Base-by-base conservation (phyloP, 768 basidiomycete genomes). In the Dioszegia aurantiaca region DNA sequence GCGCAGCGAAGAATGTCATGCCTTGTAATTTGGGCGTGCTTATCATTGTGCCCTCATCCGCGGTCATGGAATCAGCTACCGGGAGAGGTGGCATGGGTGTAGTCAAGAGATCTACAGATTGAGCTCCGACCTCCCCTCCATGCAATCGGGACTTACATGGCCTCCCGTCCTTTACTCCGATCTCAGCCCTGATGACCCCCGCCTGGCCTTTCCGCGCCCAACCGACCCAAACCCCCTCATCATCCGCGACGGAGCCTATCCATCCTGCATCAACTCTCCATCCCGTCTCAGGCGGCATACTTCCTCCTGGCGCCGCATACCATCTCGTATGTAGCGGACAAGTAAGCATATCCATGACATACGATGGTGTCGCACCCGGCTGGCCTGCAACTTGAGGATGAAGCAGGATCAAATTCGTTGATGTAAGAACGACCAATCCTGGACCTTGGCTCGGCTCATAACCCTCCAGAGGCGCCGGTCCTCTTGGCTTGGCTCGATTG, bases 211-310 rank as follows among this genome's bases (percentile, higher is more conserved):
- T 57, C 26, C 44, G 21, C 12, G 41, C 64, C 56, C 59, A 64
- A 3, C 63, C 70, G 1, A 63, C 55, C 70, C 70, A 72, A 21
- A 69, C 63, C 5, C 56, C 65, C 24, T 62, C 39, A 44, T 63
- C 57, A 4, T 55, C 59, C 4, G 26, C 42, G 6, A 64, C 58
- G 21, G 56, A 27, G 0, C 62, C 66, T 36, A 67, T 56, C 70
- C 70, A 72, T 1, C 68, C 70, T 40, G 30, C 39, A 8, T 30
- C 36, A 10, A 61, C 46, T 21, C 30, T 58, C 49, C 55, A 44
- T 6, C 58, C 59, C 19, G 39, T 47, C 23, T 60, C 62, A 11
- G 43, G 33, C 14, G 55, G 51, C 26, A 60, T 28, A 12, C 23
- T 40, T 17, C 54, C 63, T n/a, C 42, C 56, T 1, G 39, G 23